These are phyloP conservation scores for Alternaria metachromatica DNA, from an alignment of 2,329 filamentous ascomycete species.

Conservation along the genomic window DNA sequence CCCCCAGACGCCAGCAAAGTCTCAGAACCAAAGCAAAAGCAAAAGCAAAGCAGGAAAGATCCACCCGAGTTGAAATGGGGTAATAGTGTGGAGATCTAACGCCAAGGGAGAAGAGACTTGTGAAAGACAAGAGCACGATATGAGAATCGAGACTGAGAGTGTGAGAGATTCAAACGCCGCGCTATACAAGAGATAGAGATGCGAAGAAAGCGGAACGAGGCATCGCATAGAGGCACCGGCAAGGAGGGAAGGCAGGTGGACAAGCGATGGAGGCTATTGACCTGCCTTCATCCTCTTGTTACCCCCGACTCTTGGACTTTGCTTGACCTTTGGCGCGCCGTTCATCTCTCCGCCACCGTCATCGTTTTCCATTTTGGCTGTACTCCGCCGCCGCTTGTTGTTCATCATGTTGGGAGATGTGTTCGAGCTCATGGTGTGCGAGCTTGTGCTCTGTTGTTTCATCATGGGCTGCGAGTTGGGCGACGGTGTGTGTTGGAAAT, in stretches of 20 bases:
- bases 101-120: conserved; percentile 3
- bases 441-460: conserved; percentile 64
- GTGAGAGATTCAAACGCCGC: conserved; percentile 30
- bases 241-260: background rate
- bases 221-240: conserved; percentile 2
- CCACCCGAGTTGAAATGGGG: conserved; percentile 10
- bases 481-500: conserved; percentile 54
- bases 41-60: background rate
- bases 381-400: conserved; percentile 66
- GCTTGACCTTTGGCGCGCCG: conserved; percentile 58
- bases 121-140: conserved; percentile 3
- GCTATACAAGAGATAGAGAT: conserved; percentile 31
- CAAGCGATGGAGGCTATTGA: conserved; percentile 17
- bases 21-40: background rate
- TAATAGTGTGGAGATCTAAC: conserved; percentile 13
- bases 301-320: conserved; percentile 54
- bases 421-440: conserved; percentile 62
- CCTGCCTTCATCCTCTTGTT: conserved; percentile 46
- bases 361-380: conserved; percentile 65
- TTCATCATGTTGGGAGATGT: conserved; percentile 68
- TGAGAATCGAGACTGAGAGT: conserved; percentile 16
- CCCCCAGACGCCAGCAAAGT: conserved; percentile 2
- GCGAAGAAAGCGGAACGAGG: conserved; percentile 9
- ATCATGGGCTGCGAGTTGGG: conserved; percentile 60
- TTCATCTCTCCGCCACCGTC: conserved; percentile 53